Evolutionary conservation across 2,329 filamentous ascomycete species (phyloP), one percentile per base, ranked within the genome.

Genomic region (Cytospora piceicola): DNA sequence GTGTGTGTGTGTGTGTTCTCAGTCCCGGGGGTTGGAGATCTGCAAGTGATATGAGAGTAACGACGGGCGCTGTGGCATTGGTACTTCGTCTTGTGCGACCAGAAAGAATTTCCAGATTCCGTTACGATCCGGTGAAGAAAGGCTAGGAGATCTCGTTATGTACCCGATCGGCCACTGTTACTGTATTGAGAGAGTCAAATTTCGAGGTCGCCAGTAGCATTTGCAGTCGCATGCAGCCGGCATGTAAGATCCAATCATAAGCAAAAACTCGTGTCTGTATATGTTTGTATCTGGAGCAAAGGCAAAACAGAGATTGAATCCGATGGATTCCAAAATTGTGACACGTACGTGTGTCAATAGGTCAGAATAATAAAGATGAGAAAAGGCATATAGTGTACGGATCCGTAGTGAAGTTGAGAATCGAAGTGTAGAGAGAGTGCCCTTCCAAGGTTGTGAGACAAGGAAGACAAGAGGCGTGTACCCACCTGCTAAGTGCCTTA

Each of bases 221-320:
- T 49, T 49, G n/a, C 46, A 49, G 46, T 49, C n/a, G 46, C 46
- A 49, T 49, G 46, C 46, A 49, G 46, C 22, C 46, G n/a, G 46
- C n/a, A 49, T 49, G 46, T 49, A 49, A 49, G 46, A 49, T 22
- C 46, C 46, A n/a, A 49, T 24, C 46, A 49, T 11, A 49, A 49
- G 46, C 46, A 49, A 49, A 49, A 24, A 14, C 14, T 49, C 15
- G 8, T 12, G n/a, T 49, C 9, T 24, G 46, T 49, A 49, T 49
- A 49, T 24, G 46, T 11, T 22, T 49, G 46, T 46, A 49, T 11
- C 46, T 24, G 24, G 46, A 22, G 24, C 46, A 49, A 5, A 14
- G 14, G 12, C 2, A 49, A 49, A 24, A 12, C 3, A 14, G 4
- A 22, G 9, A 49, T n/a, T 14, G 8, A 14, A 24, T 6, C 46